Base-by-base conservation (phyloP, 2,329 filamentous ascomycete species). In the Sporothrix globosa region DNA sequence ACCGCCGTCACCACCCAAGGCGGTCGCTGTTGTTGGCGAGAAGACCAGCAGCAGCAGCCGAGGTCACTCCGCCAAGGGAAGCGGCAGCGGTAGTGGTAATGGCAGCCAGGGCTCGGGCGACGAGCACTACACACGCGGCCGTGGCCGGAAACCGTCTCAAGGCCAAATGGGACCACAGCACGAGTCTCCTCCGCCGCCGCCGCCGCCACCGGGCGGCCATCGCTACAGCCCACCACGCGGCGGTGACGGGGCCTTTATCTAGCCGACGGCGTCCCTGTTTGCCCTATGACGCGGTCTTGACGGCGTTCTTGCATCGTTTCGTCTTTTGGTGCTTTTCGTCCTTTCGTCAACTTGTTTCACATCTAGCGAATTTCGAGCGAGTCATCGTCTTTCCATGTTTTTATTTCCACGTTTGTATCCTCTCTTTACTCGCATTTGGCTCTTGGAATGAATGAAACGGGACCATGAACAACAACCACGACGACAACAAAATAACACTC, bases 181-280 rank as follows among this genome's bases (percentile, higher is more conserved):
- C n/a, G 66, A 67, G 24, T 50, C 69, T 19, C 67, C 68, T 21
- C 71, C 69, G 19, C 68, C 68, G 24, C 71, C 74, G 24, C 72
- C 73, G 19, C 71, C 70, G 19, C 73, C 73, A 13, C 73, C 73
- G 48, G 50, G 69, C 9, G 65, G 72, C 17, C 70, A 46, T 7
- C 69, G 72, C 34, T 71, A 73, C n/a, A 71, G 69, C n/a, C 73
- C 73, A 6, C 74, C 75, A 4, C 60, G 68, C 11, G 73, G 75
- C 14, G 74, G 75, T 3, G 73, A 72, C 41, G 76, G 73, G 3
- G 74, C 74, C 21, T 77, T 75, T 67, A 75, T 77, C 13, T 77
- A 72, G 60, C 4, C 14, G 39, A 13, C 39, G 39, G 27, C 53
- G 65, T 48, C 53, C 50, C 10, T 13, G 24, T 67, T 60, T 6